Conservation (phyloP, 352 stramenopile species). For the Phytophthora boehmeriae region DNA sequence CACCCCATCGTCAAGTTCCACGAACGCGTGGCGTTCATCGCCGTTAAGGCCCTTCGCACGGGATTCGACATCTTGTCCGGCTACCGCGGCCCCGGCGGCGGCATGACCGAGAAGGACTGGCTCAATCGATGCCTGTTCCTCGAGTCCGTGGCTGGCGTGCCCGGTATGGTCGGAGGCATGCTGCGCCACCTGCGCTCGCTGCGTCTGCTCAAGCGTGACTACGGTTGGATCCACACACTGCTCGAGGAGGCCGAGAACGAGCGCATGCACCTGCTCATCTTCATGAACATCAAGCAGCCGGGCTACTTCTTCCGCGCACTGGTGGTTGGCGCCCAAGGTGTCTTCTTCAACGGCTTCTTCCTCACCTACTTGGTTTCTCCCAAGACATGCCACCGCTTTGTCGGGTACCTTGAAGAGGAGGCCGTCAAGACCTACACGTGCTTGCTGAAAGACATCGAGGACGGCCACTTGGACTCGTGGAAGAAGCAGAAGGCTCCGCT, state of each 20-base stretch:
- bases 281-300: constrained; percentile 90
- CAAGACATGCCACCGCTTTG: constrained; percentile 90
- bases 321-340: constrained; percentile 85
- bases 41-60: constrained; percentile 47
- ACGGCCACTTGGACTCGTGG: constrained; percentile 81
- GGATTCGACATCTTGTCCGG: constrained; percentile 59
- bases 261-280: constrained; percentile 93
- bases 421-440: constrained; percentile 93
- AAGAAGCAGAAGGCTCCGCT: constrained; percentile 60
- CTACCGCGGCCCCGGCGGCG: constrained; percentile 62
- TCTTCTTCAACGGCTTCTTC: constrained; percentile 90
- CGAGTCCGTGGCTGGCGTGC: constrained; percentile 79
- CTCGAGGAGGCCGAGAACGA: constrained; percentile 95
- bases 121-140: constrained; percentile 75
- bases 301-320: constrained; percentile 73
- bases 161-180: constrained; percentile 81
- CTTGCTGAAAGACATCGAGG: constrained; percentile 89
- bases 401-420: constrained; percentile 94
- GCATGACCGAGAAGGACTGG: constrained; percentile 72
- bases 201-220: constrained; percentile 84
- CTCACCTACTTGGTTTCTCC: constrained; percentile 89
- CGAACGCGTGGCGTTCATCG: constrained; percentile 41
- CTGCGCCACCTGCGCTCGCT: constrained; percentile 84
- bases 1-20: constrained; percentile 39
- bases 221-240: constrained; percentile 93